phyloP scores from a whole-genome alignment of 768 basidiomycete genomes.

The Cystofilobasidium macerans region DNA sequence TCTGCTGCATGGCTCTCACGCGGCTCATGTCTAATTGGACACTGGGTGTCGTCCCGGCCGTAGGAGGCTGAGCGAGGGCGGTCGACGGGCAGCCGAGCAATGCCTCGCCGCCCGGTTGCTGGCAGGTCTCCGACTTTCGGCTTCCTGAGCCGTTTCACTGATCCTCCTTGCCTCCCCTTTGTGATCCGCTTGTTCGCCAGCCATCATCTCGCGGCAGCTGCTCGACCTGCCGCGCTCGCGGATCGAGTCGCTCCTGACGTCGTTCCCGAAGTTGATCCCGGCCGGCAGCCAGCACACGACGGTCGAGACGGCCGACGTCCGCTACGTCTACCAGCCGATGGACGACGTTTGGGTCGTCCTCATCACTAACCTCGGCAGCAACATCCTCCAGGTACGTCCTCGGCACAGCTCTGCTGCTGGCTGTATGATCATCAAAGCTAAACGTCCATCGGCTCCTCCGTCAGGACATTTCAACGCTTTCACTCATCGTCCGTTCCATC shows the following conservation, averaged over 20 bases:
- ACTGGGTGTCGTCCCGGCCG: too few relatives aligned
- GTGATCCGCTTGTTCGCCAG: constrained; percentile 42
- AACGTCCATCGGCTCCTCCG: not conserved
- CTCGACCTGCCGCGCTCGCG: constrained; percentile 74
- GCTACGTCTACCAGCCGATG: constrained; percentile 91
- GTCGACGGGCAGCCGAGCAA: not conserved
- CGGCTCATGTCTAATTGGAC: too few relatives aligned
- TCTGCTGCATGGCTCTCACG: too few relatives aligned
- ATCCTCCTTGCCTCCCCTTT: not conserved
- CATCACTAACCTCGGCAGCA: constrained; percentile 97
- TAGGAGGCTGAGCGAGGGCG: too few relatives aligned
- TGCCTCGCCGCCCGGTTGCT: not conserved
- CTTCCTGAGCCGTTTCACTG: not conserved
- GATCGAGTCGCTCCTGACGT: constrained; percentile 89
- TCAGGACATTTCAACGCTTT: constrained; percentile 86
- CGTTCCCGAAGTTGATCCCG: constrained; percentile 94
- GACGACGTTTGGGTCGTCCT: constrained; percentile 94
- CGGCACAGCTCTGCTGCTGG: not conserved
- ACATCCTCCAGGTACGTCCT: constrained; percentile 62
- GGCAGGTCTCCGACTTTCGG: too few relatives aligned
- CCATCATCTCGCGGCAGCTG: constrained; percentile 92
- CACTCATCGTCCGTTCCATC: constrained; percentile 84
- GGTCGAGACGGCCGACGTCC: constrained; percentile 88
- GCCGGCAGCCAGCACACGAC: constrained; percentile 89
- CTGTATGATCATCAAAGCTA: not conserved